Base-by-base conservation (phyloP, 2,329 filamentous ascomycete species). In the Ascochyta viciae-villosae region DNA sequence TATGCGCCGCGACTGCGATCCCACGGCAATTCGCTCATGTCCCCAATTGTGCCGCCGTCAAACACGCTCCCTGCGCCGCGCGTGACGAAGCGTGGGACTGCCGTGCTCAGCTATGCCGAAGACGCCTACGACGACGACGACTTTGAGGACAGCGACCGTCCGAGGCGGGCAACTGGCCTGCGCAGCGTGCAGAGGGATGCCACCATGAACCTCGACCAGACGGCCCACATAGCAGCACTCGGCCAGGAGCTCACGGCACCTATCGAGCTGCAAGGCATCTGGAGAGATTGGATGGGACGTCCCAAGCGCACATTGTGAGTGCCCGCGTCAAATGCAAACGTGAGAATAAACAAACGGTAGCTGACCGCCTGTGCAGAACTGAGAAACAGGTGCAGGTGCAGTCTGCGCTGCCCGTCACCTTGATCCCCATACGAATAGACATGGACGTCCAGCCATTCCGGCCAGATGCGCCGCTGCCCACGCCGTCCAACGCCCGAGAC, bases 1-100 rank as follows among this genome's bases (percentile, higher is more conserved):
- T 97, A 96, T 79, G 92, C 94, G 77, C 91, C 94, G 61, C 90
- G 94, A 71, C 80, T 98, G 72, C 91, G 94, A 74, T 86, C 88
- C 62, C 97, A 96, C 80, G 91, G 89, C 75, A 98, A 98, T 80
- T 91, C 94, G 34, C 87, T 98, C 51, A 85, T 97, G 59, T 91
- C 91, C 23, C 93, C 94, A 33, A 87, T 95, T 60, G 85, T 94
- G 59, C 90, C 89, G 61, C 84, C 85, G 51, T 87, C 87, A 60
- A 83, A 88, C 54, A 83, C 86, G n/a, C 76, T 85, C 2, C 88
- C 87, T 23, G 85, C 89, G 35, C 80, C 91, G 67, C 87, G 94
- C 73, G 96, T 91, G n/a, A 98, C 95, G 8, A 98, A 99, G 81
- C 89, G 95, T 77, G 95, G 95, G 54, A 98, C 95, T 2, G 95